Percentiles rank a stretch among this genome's conserved stretches.
Evolutionary conservation across 345 rosid genomes (phyloP).

Genomic region (Hirschfeldia incana): DNA sequence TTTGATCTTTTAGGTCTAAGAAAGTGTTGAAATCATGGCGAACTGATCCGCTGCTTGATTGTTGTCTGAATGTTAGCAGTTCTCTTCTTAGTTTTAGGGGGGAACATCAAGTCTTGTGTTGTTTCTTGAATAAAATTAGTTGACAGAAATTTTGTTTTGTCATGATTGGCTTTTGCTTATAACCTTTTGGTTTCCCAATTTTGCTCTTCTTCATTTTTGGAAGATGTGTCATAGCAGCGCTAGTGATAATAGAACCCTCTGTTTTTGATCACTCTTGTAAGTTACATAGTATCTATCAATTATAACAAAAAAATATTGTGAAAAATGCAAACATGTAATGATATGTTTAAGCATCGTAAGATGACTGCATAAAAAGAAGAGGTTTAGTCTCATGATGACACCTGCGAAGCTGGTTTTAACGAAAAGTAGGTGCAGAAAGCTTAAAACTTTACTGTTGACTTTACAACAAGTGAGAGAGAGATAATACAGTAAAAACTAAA

Average conservation of each 20-base stretch:
- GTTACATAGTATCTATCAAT: neutral
- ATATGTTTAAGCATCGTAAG: neutral
- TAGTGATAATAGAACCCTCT: slow-evolving; percentile 14
- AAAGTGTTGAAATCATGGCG: neutral
- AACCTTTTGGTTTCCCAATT: neutral
- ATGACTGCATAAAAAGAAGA: neutral
- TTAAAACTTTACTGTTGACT: neutral
- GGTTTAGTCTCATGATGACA: neutral
- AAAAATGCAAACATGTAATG: neutral
- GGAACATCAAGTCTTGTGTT: slow-evolving; percentile 17
- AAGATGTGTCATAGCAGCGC: slow-evolving; percentile 59
- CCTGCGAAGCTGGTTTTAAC: neutral
- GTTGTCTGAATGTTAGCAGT: neutral
- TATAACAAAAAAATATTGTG: neutral
- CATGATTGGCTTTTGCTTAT: neutral
- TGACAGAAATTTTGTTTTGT: too few species aligned
- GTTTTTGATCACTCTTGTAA: slow-evolving; percentile 26
- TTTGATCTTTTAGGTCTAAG: neutral
- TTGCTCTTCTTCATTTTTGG: neutral
- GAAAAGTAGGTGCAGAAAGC: neutral
- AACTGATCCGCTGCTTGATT: neutral
- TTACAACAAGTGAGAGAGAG: slow-evolving; percentile 18
- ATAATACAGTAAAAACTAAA: neutral
- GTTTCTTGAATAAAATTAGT: too few species aligned
- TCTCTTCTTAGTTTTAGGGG: neutral